Evolutionary conservation across 2,329 filamentous ascomycete species (phyloP), one percentile per base, ranked within the genome.

Genomic region (Coleophoma eucalyptorum): DNA sequence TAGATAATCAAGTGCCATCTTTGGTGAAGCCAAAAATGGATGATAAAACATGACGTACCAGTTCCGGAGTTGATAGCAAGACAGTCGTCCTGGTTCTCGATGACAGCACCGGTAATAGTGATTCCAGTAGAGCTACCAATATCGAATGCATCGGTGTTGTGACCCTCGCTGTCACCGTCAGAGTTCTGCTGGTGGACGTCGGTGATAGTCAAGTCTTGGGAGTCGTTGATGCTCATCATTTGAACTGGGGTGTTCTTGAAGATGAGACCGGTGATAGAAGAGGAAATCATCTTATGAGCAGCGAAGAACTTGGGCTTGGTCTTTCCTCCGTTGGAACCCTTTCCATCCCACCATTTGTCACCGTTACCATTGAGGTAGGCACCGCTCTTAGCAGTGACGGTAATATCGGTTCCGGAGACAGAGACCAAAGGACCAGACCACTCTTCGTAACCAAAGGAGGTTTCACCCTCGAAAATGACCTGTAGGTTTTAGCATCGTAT

Each of bases 231-330:
- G 45, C 61, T 71, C 64, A 79, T 76, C 35, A 65, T 71, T 54
- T 80, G 77, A 4, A 78, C 74, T 1, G 77, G 77, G 6, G 73
- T 73, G 64, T 80, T 79, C 62, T 73, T 69, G 53, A 80, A 67
- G 53, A 74, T 74, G 38, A 79, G 60, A 50, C 67, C 66, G 26
- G 62, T 67, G 63, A 81, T 79, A 33, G 60, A 65, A 5, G 76
- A 79, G 48, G 69, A 63, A 41, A 65, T 76, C 49, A 83, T 58
- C 48, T 68, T 69, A 61, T 82, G 74, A 6, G 71, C 69, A 43
- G 67, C 70, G 70, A 82, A 81, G 68, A 83, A 79, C 70, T 83
- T 78, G 56, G 81, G 81, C 73, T 85, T 84, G n/a, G 64, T 77
- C 67, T 75, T 37, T 12, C 80, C 80, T 20, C 80, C 78, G 60